These are phyloP conservation scores for Schizophyllum commune DNA, from an alignment of 1,284 basidiomycete genomes.

Conservation along the genomic window DNA sequence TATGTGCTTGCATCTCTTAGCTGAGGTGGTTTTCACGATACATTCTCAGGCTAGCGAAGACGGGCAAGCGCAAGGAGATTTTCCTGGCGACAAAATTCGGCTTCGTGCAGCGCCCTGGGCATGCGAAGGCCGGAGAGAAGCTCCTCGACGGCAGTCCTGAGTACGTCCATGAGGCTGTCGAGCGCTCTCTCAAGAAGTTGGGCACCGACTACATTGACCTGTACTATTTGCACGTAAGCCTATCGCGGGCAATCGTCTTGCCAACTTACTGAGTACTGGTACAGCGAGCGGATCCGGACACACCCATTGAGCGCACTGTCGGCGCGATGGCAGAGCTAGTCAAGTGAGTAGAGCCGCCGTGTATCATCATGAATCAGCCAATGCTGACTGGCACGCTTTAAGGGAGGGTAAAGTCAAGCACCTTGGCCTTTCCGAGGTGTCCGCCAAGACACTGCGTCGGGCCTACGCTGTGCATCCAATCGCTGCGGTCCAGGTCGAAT, in stretches of 20 bases:
- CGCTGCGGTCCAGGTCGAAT: slow-evolving; percentile 43
- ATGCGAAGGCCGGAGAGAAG: neutral
- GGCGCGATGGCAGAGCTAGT: slow-evolving; percentile 37
- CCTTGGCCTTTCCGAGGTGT: slow-evolving; percentile 46
- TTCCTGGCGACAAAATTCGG: slow-evolving; percentile 43
- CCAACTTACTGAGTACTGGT: neutral
- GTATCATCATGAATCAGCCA: neutral
- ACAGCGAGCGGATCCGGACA: slow-evolving; percentile 10
- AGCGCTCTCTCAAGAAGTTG: slow-evolving; percentile 24
- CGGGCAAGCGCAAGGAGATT: slow-evolving; percentile 31
- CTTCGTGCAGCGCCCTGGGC: slow-evolving; percentile 3
- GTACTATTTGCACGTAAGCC: slow-evolving; percentile 23
- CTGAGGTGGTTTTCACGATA: no score
- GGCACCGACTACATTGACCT: slow-evolving; percentile 26
- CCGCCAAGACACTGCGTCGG: slow-evolving; percentile 39
- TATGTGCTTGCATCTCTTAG: slow-evolving; percentile 4
- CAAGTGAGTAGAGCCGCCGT: slow-evolving; percentile 22
- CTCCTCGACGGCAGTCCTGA: slow-evolving; percentile 24
- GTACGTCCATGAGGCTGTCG: slow-evolving; percentile 22
- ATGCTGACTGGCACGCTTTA: neutral
- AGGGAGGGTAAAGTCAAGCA: slow-evolving; percentile 43
- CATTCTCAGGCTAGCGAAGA: slow-evolving; percentile 25
- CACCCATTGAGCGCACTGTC: slow-evolving; percentile 30
- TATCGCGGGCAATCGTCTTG: neutral
- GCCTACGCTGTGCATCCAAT: slow-evolving; percentile 42